Evolutionary conservation across 495 filamentous ascomycete species (phyloP).

Genomic region (Monascus purpureus): DNA sequence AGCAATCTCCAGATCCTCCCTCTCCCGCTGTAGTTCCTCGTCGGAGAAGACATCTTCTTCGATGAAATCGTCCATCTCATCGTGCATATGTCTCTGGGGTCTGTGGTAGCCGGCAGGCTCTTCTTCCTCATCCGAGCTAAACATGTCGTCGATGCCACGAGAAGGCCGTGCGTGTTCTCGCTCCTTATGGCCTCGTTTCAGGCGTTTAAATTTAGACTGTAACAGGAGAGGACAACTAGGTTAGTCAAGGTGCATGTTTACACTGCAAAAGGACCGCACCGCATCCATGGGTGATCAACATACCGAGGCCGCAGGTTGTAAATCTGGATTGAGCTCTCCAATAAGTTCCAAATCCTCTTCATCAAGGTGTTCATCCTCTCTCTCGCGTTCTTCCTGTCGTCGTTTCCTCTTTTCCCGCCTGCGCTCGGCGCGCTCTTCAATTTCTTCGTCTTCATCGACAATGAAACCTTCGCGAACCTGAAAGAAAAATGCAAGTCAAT

Average conservation of each 20-base stretch:
- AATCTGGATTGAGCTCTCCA: slow-evolving; percentile 57
- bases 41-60: slow-evolving; percentile 90
- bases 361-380: slow-evolving; percentile 80
- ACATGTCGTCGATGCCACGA: slow-evolving; percentile 75
- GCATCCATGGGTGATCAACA: slow-evolving; percentile 27
- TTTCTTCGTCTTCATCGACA: slow-evolving; percentile 81
- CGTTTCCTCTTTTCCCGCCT: slow-evolving; percentile 56
- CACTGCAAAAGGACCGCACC: background rate
- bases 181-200: slow-evolving; percentile 84
- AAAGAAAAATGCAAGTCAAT: slow-evolving; percentile 1
- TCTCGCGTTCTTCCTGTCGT: slow-evolving; percentile 54
- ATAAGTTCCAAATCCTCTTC: slow-evolving; percentile 96
- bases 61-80: slow-evolving; percentile 96
- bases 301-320: slow-evolving; percentile 49
- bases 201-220: slow-evolving; percentile 82
- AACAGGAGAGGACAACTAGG: slow-evolving; percentile 4
- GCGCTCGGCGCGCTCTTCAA: slow-evolving; percentile 48
- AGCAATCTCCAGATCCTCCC: slow-evolving; percentile 79
- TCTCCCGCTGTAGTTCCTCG: slow-evolving; percentile 59
- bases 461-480: slow-evolving; percentile 92
- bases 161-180: slow-evolving; percentile 42
- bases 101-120: slow-evolving; percentile 44
- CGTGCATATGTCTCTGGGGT: slow-evolving; percentile 42
- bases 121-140: slow-evolving; percentile 85
- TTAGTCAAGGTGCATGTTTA: background rate